These are phyloP conservation scores for Podospora comata DNA, from an alignment of 495 filamentous ascomycete species.

Conservation along the genomic window DNA sequence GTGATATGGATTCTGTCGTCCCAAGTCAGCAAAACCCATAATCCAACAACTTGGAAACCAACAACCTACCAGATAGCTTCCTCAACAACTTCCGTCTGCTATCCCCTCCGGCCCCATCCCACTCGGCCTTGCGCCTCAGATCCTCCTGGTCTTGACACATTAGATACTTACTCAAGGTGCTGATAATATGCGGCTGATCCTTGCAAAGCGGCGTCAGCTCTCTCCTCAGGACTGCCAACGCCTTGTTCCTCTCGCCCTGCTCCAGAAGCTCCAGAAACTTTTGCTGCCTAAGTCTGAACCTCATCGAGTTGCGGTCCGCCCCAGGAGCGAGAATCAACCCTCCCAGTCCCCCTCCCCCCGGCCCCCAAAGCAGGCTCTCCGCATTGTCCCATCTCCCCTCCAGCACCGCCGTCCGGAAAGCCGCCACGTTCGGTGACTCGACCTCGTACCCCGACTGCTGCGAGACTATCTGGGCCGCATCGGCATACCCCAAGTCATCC, in stretches of 20 bases:
- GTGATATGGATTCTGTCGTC: constrained; percentile 75
- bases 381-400: constrained; percentile 81
- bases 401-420: constrained; percentile 78
- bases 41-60: constrained; percentile 2
- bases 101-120: constrained; percentile 82
- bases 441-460: constrained; percentile 85
- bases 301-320: constrained; percentile 46
- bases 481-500: constrained; percentile 78
- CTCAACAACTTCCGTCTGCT: constrained; percentile 76
- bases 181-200: constrained; percentile 65
- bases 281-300: constrained; percentile 81
- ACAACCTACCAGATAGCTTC: constrained; percentile 72
- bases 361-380: constrained; percentile 72
- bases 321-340: constrained; percentile 48
- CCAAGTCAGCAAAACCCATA: constrained; percentile 20
- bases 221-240: constrained; percentile 74
- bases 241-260: constrained; percentile 63
- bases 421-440: constrained; percentile 78
- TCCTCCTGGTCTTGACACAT: constrained; percentile 83
- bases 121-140: constrained; percentile 73
- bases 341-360: constrained; percentile 47
- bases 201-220: constrained; percentile 87
- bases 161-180: constrained; percentile 82
- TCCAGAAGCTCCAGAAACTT: constrained; percentile 94
- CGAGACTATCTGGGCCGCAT: constrained; percentile 67